phyloP scores from a whole-genome alignment of 805 yeast genomes.

The Komagataella pseudopastoris region DNA sequence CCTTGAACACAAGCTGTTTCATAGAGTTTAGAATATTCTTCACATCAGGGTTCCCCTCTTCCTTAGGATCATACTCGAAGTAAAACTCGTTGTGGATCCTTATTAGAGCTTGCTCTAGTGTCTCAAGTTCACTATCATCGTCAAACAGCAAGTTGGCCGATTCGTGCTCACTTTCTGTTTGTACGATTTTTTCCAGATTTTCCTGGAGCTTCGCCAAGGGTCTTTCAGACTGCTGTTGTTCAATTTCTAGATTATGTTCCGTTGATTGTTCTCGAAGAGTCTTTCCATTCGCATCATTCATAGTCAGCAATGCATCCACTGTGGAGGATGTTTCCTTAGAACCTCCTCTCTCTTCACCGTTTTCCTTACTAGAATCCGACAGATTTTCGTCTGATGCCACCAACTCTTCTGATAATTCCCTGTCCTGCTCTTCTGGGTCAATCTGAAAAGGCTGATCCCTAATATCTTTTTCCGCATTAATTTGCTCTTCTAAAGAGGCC shows the following conservation, averaged over 20 bases:
- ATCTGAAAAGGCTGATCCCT: not conserved
- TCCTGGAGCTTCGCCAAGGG: slow-evolving; percentile 78
- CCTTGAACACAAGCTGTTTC: slow-evolving; percentile 55
- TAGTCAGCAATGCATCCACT: slow-evolving; percentile 32
- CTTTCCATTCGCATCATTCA: slow-evolving; percentile 34
- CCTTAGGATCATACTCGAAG: slow-evolving; percentile 22
- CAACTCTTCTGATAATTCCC: slow-evolving; percentile 4
- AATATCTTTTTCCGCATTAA: slow-evolving; percentile 11
- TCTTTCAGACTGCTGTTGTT: slow-evolving; percentile 68
- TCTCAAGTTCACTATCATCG: slow-evolving; percentile 65
- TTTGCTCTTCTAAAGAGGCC: slow-evolving; percentile 37
- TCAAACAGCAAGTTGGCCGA: slow-evolving; percentile 43
- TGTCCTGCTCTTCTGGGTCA: slow-evolving; percentile 8
- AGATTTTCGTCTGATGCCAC: slow-evolving; percentile 1
- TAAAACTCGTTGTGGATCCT: slow-evolving; percentile 61
- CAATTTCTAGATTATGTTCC: slow-evolving; percentile 57
- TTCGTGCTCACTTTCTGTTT: slow-evolving; percentile 16
- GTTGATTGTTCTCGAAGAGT: slow-evolving; percentile 42
- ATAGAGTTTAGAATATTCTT: slow-evolving; percentile 60
- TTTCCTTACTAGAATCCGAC: slow-evolving; percentile 2
- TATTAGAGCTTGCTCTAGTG: slow-evolving; percentile 46
- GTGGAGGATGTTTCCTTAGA: slow-evolving; percentile 20
- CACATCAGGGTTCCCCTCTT: slow-evolving; percentile 28
- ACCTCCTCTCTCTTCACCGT: slow-evolving; percentile 1
- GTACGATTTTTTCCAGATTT: slow-evolving; percentile 41